Percentiles rank a stretch among this genome's conserved stretches.
phyloP scores from a whole-genome alignment of 768 basidiomycete genomes.

The Ramaria sp. region DNA sequence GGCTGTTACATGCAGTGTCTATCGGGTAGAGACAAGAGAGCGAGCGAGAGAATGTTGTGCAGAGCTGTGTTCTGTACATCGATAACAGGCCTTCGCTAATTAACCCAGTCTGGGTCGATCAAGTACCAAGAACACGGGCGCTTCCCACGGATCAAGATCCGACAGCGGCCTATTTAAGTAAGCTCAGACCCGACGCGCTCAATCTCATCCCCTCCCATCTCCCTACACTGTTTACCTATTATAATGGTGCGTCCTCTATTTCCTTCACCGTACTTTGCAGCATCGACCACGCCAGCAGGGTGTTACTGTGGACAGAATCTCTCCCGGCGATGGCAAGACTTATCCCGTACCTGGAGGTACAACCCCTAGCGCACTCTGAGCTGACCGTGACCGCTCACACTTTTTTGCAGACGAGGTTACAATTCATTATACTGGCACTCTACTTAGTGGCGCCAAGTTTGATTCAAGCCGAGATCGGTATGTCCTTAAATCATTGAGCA shows the following conservation, averaged over 20 bases:
- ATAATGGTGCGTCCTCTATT: neutral
- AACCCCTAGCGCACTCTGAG: conserved; percentile 19
- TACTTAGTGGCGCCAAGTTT: conserved; percentile 50
- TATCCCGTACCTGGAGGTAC: conserved; percentile 66
- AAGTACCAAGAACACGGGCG: neutral
- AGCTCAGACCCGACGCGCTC: neutral
- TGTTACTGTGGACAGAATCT: conserved; percentile 50
- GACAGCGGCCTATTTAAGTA: neutral
- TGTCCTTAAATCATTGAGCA: conserved; percentile 16
- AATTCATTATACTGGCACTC: conserved; percentile 75
- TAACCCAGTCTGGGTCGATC: neutral
- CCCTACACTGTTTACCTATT: neutral
- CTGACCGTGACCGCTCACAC: conserved; percentile 4
- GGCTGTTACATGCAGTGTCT: neutral
- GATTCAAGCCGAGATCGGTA: conserved; percentile 75
- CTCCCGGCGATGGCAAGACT: conserved; percentile 47
- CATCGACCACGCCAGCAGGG: conserved; percentile 33
- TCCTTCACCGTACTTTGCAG: neutral
- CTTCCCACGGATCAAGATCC: conserved; percentile 4
- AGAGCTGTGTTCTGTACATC: neutral
- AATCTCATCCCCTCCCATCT: neutral
- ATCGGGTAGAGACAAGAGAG: neutral
- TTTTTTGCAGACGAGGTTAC: conserved; percentile 44
- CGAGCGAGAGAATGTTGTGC: neutral
- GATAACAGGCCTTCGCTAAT: conserved; percentile 1